Evolutionary conservation across 2,329 filamentous ascomycete genomes (phyloP), one percentile per base, ranked within the genome.

Genomic region (Eurotiales sp.): DNA sequence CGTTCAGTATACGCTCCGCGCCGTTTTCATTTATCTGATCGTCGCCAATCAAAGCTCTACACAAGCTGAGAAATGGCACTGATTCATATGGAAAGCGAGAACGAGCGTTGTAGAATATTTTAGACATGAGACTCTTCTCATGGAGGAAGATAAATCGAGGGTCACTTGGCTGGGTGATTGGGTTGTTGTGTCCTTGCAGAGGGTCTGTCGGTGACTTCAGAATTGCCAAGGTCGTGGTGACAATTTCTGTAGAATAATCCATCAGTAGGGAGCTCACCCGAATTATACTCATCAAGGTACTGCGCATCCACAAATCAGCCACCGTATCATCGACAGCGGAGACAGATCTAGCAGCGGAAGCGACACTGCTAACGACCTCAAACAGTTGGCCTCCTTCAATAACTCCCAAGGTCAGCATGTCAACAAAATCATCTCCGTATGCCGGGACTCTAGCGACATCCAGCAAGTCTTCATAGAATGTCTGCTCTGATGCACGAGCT

Each of bases 21-120:
- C 83, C 72, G 42, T 76, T 73, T 15, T 72, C 68, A 43, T 70
- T 70, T 19, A 74, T 64, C 25, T 71, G 62, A 30, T 73, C 67
- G 19, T 70, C 73, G 52, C 70, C 70, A 7, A 79, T 80, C 14
- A 95, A 71, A 34, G 80, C 81, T 50, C 83, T 84, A 63, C 84
- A 86, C 34, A 95, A 73, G 48, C 80, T 82, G 54, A 95, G 71
- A 60, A 96, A 89, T 0, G 91, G 90, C 2, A 84, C 70, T 42
- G 88, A 85, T 69, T 96, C 92, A 67, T 88, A 92, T 0, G 92
- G 92, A 64, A 90, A 96, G 50, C 92, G 84, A 54, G 82, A 80
- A 39, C 86, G 79, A 6, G 91, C 84, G 64, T 87, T 81, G 45
- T 81, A 75, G 27, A 95, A 82, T 55, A 87, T 69, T 15, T 69